Conservation (phyloP, 1,284 basidiomycete genomes). For the Cerrena zonata region DNA sequence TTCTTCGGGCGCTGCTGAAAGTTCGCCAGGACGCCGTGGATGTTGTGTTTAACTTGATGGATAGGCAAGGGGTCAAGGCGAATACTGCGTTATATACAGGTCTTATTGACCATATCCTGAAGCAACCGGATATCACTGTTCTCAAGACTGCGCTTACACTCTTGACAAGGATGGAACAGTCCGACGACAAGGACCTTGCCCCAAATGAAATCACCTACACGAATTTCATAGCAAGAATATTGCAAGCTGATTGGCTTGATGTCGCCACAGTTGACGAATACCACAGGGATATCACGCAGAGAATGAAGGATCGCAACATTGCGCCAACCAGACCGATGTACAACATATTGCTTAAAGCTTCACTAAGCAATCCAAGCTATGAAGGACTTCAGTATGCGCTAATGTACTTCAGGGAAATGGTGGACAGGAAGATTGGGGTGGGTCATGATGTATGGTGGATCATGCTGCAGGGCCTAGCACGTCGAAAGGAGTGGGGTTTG, state of each 20-base stretch:
- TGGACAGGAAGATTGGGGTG: conserved; percentile 40
- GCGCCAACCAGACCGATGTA: conserved; percentile 60
- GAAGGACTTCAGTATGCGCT: conserved; percentile 52
- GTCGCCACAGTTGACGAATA: conserved; percentile 38
- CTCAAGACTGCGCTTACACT: conserved; percentile 63
- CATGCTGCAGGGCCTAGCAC: conserved; percentile 56
- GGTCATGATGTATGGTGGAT: conserved; percentile 71
- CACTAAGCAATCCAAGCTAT: conserved; percentile 44
- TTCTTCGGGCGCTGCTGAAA: conserved; percentile 69
- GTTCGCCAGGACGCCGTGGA: conserved; percentile 59
- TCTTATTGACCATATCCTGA: conserved; percentile 69
- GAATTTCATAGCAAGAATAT: conserved; percentile 55
- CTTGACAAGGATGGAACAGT: conserved; percentile 64
- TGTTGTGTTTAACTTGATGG: conserved; percentile 64
- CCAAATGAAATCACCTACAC: conserved; percentile 77
- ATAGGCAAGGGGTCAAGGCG: conserved; percentile 63
- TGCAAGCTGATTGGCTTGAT: conserved; percentile 46
- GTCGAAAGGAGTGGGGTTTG: conserved; percentile 48
- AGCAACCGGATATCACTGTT: conserved; percentile 44
- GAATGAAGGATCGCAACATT: conserved; percentile 55
- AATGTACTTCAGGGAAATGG: conserved; percentile 64
- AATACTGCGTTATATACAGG: conserved; percentile 70
- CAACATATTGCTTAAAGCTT: conserved; percentile 66
- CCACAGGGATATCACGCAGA: conserved; percentile 44
- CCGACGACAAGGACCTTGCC: conserved; percentile 37